Base-by-base conservation (phyloP, 192 early-diverging fungal species). In the Spizellomyces punctatus region DNA sequence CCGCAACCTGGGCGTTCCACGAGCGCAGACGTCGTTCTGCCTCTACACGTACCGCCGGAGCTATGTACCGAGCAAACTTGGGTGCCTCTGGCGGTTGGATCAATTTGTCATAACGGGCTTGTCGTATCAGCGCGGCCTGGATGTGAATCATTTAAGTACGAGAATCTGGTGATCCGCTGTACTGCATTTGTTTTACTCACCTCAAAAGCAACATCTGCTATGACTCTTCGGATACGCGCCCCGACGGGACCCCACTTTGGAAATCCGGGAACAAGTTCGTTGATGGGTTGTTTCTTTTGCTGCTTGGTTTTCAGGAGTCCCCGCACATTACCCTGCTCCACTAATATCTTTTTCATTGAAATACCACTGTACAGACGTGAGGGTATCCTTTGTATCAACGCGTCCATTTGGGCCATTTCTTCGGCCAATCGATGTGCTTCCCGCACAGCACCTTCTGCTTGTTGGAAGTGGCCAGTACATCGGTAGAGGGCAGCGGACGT, bases 201-300 rank as follows among this genome's bases (percentile, higher is more conserved):
- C 79, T 84, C 85, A 75, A 84, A 81, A 27, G 72, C 79, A 9
- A 86, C 66, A 66, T 86, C 85, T 8, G 85, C 82, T 21, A 81
- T 44, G 5, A 83, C 77, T 47, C 82, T n/a, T 41, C 72, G 69
- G 21, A 86, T 60, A 54, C 60, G 66, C 2, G 65, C 17, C 42
- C 77, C 78, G 6, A 72, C 73, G 8, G 72, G 63, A 8, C 73
- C 74, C 81, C 81, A 83, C 45, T 62, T 78, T 22, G 64, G 59
- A 1, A 61, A 50, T 19, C 57, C 60, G 10, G 10, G 21, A 3
- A n/a, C 27, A 36, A 36, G 27, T 3, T 36, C 27, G 27, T 36
- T 48, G 17, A 48, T 54, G 45, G 16, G 56, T 8, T 9, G 76
- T 54, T 17, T 55, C 63, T 9, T 61, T 19, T 10, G 12, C 46